Evolutionary conservation across 306 rosid genomes (phyloP).

Genomic region (Echinosophora koreensis): DNA sequence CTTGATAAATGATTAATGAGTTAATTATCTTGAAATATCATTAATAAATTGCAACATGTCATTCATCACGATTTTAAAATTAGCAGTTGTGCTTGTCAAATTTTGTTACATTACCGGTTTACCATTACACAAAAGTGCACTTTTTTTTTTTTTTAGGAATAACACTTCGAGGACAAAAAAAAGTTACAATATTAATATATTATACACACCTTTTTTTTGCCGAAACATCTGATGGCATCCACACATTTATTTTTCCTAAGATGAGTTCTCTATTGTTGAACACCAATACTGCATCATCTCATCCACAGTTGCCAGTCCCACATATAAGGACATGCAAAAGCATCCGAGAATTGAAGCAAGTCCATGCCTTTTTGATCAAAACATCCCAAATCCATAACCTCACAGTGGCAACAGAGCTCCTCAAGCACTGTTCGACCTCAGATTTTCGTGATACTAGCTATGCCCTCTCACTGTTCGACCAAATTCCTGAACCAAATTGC

Average conservation of each 20-base stretch:
- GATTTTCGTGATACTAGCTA: slow-evolving; percentile 49
- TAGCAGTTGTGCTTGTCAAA: too few species aligned
- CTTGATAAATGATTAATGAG: too few species aligned
- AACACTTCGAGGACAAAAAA: too few species aligned
- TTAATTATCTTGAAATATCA: too few species aligned
- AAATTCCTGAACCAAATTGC: slow-evolving; percentile 64
- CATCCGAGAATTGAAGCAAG: slow-evolving; percentile 66
- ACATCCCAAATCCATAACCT: slow-evolving; percentile 68
- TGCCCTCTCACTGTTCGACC: slow-evolving; percentile 57
- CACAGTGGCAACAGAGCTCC: slow-evolving; percentile 64
- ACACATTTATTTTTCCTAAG: background rate
- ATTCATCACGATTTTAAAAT: too few species aligned
- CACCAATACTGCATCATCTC: slow-evolving; percentile 41
- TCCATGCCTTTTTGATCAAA: slow-evolving; percentile 76
- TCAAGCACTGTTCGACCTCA: slow-evolving; percentile 61
- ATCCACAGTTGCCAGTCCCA: slow-evolving; percentile 61
- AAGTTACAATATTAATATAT: too few species aligned
- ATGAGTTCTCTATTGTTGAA: slow-evolving; percentile 56
- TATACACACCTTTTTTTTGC: too few species aligned
- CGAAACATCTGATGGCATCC: background rate
- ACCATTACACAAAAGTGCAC: too few species aligned
- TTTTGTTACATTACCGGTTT: too few species aligned
- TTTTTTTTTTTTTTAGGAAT: too few species aligned
- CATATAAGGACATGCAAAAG: slow-evolving; percentile 64
- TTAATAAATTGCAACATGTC: too few species aligned